phyloP scores from a whole-genome alignment of 768 basidiomycete species.

The Chlorophyllum brunneum region DNA sequence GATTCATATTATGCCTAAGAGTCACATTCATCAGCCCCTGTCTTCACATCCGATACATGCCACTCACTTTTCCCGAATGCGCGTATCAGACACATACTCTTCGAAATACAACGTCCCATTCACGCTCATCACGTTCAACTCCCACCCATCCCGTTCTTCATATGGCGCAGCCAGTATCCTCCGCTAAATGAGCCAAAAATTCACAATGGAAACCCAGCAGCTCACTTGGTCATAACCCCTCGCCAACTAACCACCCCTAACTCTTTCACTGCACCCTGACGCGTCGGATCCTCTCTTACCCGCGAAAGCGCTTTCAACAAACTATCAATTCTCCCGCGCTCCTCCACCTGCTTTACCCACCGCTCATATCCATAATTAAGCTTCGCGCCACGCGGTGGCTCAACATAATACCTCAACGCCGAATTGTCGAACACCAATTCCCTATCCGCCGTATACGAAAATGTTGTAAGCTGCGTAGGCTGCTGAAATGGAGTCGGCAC shows the following conservation, averaged over 20 bases:
- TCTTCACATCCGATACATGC: not conserved
- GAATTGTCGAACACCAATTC: slow-evolving; percentile 62
- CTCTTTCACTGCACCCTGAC: slow-evolving; percentile 28
- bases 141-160: slow-evolving; percentile 76
- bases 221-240: slow-evolving; percentile 80
- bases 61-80: slow-evolving; percentile 61
- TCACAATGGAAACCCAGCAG: not conserved
- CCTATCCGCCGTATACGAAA: slow-evolving; percentile 62
- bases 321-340: slow-evolving; percentile 62
- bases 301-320: slow-evolving; percentile 57
- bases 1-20: slow-evolving; percentile 60
- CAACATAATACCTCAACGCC: slow-evolving; percentile 66
- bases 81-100: slow-evolving; percentile 60
- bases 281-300: slow-evolving; percentile 31
- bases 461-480: slow-evolving; percentile 63
- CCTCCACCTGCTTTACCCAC: slow-evolving; percentile 67
- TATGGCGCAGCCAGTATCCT: slow-evolving; percentile 80
- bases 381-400: slow-evolving; percentile 63
- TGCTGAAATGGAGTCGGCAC: slow-evolving; percentile 56
- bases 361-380: slow-evolving; percentile 68
- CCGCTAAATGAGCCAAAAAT: slow-evolving; percentile 23
- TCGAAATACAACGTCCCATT: slow-evolving; percentile 72
- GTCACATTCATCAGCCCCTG: not conserved
- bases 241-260: slow-evolving; percentile 70
- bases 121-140: slow-evolving; percentile 78